Conservation (phyloP, 805 yeast species). For the Monosporozyma aerobia region DNA sequence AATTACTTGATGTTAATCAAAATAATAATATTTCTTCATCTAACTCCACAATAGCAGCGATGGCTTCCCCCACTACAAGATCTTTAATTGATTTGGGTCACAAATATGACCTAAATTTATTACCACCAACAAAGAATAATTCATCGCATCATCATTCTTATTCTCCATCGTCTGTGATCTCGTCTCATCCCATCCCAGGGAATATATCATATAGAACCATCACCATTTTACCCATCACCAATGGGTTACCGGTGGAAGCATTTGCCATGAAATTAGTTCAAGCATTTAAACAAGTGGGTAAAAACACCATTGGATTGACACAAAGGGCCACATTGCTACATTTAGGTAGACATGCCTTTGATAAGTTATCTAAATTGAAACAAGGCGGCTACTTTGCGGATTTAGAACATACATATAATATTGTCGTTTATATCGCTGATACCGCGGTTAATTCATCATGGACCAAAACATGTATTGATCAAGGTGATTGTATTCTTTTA, state of each 20-base stretch:
- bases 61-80: background rate
- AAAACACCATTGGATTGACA: conserved; percentile 68
- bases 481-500: conserved; percentile 88
- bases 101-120: conserved; percentile 23
- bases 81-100: conserved; percentile 9
- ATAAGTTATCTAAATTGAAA: conserved; percentile 73
- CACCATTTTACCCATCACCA: conserved; percentile 69
- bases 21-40: conserved; percentile 5
- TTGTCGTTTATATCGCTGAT: conserved; percentile 85
- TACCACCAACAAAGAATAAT: conserved; percentile 23
- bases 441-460: conserved; percentile 74
- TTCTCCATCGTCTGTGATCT: background rate
- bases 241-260: conserved; percentile 77
- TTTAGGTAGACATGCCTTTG: conserved; percentile 88
- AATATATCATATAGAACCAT: conserved; percentile 57
- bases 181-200: conserved; percentile 2
- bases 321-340: conserved; percentile 73
- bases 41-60: conserved; percentile 7
- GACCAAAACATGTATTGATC: conserved; percentile 88
- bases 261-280: conserved; percentile 66
- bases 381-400: conserved; percentile 86
- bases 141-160: conserved; percentile 3
- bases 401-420: conserved; percentile 78
- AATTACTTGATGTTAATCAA: conserved; percentile 23
- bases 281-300: conserved; percentile 66